These are phyloP conservation scores for Nemania sp. DNA, from an alignment of 2,329 filamentous ascomycete species.

Conservation along the genomic window DNA sequence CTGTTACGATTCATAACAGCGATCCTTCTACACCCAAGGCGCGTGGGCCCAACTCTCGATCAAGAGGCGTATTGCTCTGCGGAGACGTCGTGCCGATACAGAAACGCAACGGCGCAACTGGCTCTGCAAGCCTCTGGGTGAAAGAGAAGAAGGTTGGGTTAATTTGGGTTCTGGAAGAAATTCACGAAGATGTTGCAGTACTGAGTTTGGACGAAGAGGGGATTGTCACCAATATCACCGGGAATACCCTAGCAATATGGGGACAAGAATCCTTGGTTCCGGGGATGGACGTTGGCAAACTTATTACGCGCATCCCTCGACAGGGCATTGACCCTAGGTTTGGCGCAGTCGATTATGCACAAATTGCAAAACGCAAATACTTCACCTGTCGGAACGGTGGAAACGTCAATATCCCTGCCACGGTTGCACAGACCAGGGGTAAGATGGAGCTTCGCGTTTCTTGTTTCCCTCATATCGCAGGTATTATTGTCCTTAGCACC, in stretches of 20 bases:
- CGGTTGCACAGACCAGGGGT: constrained; percentile 73
- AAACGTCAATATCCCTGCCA: constrained; percentile 81
- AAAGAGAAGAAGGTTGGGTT: constrained; percentile 94
- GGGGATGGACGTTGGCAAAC: constrained; percentile 74
- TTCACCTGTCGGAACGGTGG: constrained; percentile 83
- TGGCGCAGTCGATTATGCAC: constrained; percentile 77
- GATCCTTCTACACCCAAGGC: constrained; percentile 61
- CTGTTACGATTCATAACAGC: constrained; percentile 66
- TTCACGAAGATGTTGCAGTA: constrained; percentile 87
- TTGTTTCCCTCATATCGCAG: constrained; percentile 95
- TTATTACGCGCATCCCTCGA: constrained; percentile 83
- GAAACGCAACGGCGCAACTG: constrained; percentile 89
- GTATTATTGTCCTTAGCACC: constrained; percentile 91
- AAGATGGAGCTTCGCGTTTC: constrained; percentile 80
- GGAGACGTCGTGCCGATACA: constrained; percentile 98
- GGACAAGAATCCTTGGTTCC: constrained; percentile 68
- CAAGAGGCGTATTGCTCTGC: constrained; percentile 86
- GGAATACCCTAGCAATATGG: constrained; percentile 87
- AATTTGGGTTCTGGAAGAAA: constrained; percentile 98
- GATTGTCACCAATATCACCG: constrained; percentile 68
- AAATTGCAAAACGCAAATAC: constrained; percentile 72
- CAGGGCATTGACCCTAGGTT: constrained; percentile 71
- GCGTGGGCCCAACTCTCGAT: constrained; percentile 70
- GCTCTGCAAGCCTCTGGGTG: constrained; percentile 95
- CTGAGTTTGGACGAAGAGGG: constrained; percentile 79